Conservation (phyloP, 148 eudicot species). For the Agrostemma githago region DNA sequence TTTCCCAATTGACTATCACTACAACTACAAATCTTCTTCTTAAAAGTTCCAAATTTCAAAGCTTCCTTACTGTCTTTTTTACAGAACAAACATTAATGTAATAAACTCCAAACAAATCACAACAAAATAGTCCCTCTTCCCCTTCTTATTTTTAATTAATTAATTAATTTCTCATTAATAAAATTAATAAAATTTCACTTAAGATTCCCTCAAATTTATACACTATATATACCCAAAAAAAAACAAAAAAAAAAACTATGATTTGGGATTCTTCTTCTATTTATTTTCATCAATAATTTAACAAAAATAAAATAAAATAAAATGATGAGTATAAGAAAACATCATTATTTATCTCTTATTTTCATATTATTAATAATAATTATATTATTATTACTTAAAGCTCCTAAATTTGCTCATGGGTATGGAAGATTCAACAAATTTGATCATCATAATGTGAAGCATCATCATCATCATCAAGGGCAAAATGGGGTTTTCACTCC, state of each 20-base stretch:
- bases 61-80: not conserved
- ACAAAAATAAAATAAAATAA: not conserved
- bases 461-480: constrained; percentile 13
- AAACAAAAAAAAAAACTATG: not conserved
- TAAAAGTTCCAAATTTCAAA: constrained; percentile 19
- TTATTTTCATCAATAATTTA: not conserved
- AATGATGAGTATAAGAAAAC: constrained; percentile 32
- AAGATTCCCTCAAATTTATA: constrained; percentile 1
- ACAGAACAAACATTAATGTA: constrained; percentile 17
- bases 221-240: not conserved
- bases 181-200: not conserved
- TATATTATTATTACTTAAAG: constrained; percentile 35
- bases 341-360: constrained; percentile 31
- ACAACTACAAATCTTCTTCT: constrained; percentile 13
- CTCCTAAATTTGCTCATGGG: constrained; percentile 29
- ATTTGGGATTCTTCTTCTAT: constrained; percentile 1
- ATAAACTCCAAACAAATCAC: constrained; percentile 17
- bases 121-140: constrained; percentile 15
- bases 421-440: constrained; percentile 37
- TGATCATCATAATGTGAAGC: constrained; percentile 5
- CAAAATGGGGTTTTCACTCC: constrained; percentile 22
- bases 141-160: not conserved
- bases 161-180: not conserved
- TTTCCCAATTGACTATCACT: not conserved
- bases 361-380: constrained; percentile 38